phyloP scores from a whole-genome alignment of 441 rosid species.

The Francoa sonchifolia region DNA sequence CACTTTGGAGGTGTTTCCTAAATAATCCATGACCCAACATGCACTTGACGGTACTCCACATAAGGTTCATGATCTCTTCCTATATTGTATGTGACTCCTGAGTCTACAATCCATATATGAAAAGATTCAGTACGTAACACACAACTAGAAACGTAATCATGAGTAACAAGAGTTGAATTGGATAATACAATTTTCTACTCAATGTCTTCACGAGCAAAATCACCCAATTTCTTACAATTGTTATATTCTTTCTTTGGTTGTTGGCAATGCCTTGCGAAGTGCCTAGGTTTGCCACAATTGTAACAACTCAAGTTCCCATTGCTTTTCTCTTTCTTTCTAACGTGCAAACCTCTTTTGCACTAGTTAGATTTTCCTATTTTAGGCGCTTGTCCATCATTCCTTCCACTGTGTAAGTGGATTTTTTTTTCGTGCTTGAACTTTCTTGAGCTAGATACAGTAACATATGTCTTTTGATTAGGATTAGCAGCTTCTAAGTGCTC shows the following conservation, averaged over 20 bases:
- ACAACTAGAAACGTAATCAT: neutral
- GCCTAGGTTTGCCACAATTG: neutral
- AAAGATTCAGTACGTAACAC: neutral
- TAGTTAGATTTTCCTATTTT: too few relatives aligned
- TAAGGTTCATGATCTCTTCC: neutral
- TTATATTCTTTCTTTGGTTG: conserved; percentile 1
- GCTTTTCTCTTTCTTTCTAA: neutral
- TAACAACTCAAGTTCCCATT: neutral
- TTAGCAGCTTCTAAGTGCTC: neutral
- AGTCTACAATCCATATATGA: conserved; percentile 7
- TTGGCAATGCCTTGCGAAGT: neutral
- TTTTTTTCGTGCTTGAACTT: neutral
- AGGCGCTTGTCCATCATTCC: too few relatives aligned
- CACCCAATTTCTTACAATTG: neutral
- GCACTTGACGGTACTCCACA: conserved; percentile 2
- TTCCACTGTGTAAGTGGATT: neutral
- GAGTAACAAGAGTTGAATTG: neutral
- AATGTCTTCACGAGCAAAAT: conserved; percentile 6
- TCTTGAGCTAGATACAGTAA: neutral
- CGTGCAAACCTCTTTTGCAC: too few relatives aligned
- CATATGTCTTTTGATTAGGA: neutral
- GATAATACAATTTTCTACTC: neutral
- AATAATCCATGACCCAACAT: neutral
- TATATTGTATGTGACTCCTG: conserved; percentile 2
- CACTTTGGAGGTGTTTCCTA: neutral